phyloP scores from a whole-genome alignment of 768 basidiomycete species.

The Leccinum disarticulatum region DNA sequence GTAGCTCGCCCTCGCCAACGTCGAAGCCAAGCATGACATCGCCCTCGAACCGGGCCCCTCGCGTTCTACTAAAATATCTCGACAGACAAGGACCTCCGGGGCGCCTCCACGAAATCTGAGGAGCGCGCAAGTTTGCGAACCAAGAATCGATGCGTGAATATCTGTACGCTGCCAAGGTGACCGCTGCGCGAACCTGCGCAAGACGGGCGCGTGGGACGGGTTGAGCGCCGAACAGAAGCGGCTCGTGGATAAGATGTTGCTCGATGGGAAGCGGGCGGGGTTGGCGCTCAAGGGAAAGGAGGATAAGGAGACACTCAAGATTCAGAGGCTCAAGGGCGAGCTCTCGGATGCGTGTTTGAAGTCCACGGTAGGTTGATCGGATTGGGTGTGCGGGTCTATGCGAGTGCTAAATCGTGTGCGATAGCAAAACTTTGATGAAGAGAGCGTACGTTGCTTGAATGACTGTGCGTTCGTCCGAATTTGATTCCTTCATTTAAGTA shows the following conservation, averaged over 20 bases:
- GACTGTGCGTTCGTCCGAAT: background rate
- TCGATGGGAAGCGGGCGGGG: constrained; percentile 77
- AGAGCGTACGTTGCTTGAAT: constrained; percentile 50
- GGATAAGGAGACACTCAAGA: constrained; percentile 50
- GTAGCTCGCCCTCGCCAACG: constrained; percentile 59
- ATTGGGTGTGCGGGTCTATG: too few relatives aligned
- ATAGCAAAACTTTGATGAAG: constrained; percentile 78
- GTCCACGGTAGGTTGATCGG: constrained; percentile 40
- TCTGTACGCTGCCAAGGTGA: constrained; percentile 67
- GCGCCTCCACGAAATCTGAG: constrained; percentile 75
- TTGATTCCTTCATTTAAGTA: constrained; percentile 5
- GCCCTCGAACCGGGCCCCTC: constrained; percentile 57
- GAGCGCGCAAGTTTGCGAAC: constrained; percentile 66
- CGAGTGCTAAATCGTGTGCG: too few relatives aligned
- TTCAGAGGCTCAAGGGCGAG: constrained; percentile 71
- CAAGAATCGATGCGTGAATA: constrained; percentile 80
- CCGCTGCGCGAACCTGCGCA: constrained; percentile 65
- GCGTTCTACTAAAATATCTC: constrained; percentile 82
- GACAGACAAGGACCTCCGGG: constrained; percentile 65
- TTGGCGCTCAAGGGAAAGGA: constrained; percentile 69
- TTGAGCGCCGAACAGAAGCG: constrained; percentile 67
- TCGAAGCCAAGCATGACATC: constrained; percentile 55
- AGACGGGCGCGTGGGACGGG: constrained; percentile 57
- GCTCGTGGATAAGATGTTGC: constrained; percentile 74
- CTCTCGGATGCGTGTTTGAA: constrained; percentile 70